Evolutionary conservation across 2,329 filamentous ascomycete species (phyloP).

Genomic region (Stagonosporopsis chrysanthemi): DNA sequence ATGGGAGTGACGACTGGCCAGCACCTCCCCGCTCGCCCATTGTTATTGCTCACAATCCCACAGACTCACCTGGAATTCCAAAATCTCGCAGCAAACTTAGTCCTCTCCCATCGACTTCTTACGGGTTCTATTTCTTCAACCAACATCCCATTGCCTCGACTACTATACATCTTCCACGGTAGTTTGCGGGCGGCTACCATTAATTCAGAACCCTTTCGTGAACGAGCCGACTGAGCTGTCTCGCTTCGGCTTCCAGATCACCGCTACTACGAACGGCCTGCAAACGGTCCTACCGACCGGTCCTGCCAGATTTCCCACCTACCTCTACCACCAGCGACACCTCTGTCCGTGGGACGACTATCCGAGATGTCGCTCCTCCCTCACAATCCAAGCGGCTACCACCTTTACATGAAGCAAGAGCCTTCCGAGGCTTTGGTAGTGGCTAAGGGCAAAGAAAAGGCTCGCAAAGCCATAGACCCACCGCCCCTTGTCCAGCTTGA

Average conservation of each 20-base stretch:
- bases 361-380: conserved; percentile 15
- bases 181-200: conserved; percentile 1
- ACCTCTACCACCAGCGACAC: neutral
- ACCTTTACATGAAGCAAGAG: conserved; percentile 61
- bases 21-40: conserved; percentile 6
- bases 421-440: conserved; percentile 72
- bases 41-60: conserved; percentile 8
- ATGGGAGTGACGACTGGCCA: conserved; percentile 12
- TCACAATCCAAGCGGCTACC: conserved; percentile 1
- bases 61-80: conserved; percentile 4
- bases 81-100: neutral
- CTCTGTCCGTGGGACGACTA: conserved; percentile 2
- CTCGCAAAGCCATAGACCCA: conserved; percentile 87
- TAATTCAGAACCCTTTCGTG: neutral
- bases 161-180: conserved; percentile 6
- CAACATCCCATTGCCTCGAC: neutral
- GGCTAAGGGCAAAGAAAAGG: conserved; percentile 75
- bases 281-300: neutral
- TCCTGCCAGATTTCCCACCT: neutral
- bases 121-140: conserved; percentile 1
- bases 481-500: conserved; percentile 81
- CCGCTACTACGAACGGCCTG: neutral
- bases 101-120: neutral
- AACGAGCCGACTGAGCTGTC: neutral
- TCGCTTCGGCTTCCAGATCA: neutral